Conservation (phyloP, 1,284 basidiomycete genomes). For the Pseudozyma sp. region DNA sequence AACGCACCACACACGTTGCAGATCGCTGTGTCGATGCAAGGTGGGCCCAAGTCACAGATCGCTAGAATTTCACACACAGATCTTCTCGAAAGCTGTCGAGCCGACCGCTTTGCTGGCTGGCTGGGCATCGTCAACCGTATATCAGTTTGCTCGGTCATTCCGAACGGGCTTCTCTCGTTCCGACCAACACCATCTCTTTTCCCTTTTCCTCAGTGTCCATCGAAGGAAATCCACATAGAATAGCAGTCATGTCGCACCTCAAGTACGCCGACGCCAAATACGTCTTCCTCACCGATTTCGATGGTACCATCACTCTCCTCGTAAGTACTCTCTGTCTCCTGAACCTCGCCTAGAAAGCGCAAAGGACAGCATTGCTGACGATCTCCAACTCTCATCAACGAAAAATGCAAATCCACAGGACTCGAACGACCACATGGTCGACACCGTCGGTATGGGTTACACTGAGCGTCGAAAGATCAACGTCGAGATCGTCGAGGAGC, state of each 20-base stretch:
- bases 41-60: neutral
- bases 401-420: conserved; percentile 22
- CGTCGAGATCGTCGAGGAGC: conserved; percentile 66
- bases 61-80: neutral
- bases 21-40: too few relatives aligned
- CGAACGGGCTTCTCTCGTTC: neutral
- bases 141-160: neutral
- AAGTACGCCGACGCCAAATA: conserved; percentile 66
- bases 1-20: neutral
- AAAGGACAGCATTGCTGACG: neutral
- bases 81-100: neutral
- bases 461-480: conserved; percentile 67
- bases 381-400: too few relatives aligned
- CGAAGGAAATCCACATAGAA: neutral
- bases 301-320: conserved; percentile 64
- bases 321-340: conserved; percentile 16
- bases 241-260: conserved; percentile 49
- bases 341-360: neutral
- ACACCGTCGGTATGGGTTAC: conserved; percentile 68
- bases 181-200: conserved; percentile 8
- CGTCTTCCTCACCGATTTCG: conserved; percentile 68
- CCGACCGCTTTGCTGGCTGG: neutral
- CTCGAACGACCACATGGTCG: conserved; percentile 69
- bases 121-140: neutral
- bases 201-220: neutral